These are phyloP conservation scores for Irpex lacteus DNA, from an alignment of 1,284 basidiomycete species.

Conservation along the genomic window DNA sequence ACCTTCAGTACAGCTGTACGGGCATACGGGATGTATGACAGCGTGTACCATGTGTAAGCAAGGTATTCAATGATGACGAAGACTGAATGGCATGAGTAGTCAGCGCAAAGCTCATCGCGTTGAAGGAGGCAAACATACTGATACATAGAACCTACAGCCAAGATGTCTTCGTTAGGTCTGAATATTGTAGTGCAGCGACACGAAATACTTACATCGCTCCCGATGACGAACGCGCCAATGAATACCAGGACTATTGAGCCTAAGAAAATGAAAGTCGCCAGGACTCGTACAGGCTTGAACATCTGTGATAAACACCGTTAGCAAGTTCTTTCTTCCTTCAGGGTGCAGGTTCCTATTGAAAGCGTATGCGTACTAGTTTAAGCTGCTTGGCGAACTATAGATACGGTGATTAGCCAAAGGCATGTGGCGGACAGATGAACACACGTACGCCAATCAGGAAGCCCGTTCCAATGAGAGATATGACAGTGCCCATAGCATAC, in stretches of 20 bases:
- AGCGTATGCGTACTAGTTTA: conserved; percentile 56
- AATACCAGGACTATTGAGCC: conserved; percentile 77
- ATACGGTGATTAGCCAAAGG: not conserved
- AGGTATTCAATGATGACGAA: conserved; percentile 86
- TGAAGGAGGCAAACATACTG: conserved; percentile 31
- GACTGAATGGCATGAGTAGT: conserved; percentile 42
- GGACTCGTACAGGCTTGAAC: conserved; percentile 91
- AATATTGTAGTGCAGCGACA: not conserved
- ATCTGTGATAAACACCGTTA: conserved; percentile 48
- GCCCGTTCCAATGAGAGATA: conserved; percentile 85
- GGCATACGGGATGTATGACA: conserved; percentile 88
- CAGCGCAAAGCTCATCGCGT: not conserved
- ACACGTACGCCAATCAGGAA: conserved; percentile 80
- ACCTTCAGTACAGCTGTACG: conserved; percentile 67
- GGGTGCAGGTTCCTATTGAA: not conserved
- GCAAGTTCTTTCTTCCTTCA: conserved; percentile 1
- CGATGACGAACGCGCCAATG: conserved; percentile 75
- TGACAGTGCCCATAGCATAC: conserved; percentile 80
- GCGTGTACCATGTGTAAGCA: conserved; percentile 81
- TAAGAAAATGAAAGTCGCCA: conserved; percentile 80
- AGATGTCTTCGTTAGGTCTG: conserved; percentile 1
- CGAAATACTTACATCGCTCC: conserved; percentile 53
- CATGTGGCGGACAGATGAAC: not conserved
- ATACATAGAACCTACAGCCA: conserved; percentile 41
- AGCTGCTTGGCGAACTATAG: conserved; percentile 73